Evolutionary conservation across 129 eudicot species (phyloP).

Genomic region (Arctium lappa): DNA sequence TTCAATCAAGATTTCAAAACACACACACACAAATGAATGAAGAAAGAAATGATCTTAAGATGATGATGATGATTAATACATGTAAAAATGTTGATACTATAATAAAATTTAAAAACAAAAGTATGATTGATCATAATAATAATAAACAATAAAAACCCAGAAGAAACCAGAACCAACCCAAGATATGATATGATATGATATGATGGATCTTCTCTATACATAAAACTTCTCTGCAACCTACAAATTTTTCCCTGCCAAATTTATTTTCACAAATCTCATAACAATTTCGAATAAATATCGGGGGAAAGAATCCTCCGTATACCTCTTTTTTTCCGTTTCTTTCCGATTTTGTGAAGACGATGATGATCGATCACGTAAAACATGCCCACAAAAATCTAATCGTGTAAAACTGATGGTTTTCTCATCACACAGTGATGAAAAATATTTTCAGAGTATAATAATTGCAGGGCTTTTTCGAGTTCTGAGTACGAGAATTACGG

Average conservation of each 20-base stretch:
- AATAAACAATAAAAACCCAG: constrained; percentile 48
- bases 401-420: not conserved
- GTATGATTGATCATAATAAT: constrained; percentile 54
- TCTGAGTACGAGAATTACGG: constrained; percentile 29
- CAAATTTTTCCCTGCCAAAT: constrained; percentile 47
- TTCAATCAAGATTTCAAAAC: not conserved
- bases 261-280: constrained; percentile 66
- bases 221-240: constrained; percentile 61
- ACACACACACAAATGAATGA: not conserved
- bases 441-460: not conserved
- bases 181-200: not conserved
- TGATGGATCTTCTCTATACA: constrained; percentile 63
- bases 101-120: constrained; percentile 42
- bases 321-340: constrained; percentile 25
- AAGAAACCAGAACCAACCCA: constrained; percentile 32
- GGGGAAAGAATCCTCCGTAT: constrained; percentile 47
- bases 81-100: constrained; percentile 58
- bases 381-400: constrained; percentile 23
- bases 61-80: constrained; percentile 25
- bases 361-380: constrained; percentile 12
- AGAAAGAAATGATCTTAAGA: constrained; percentile 7
- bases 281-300: constrained; percentile 55
- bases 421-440: constrained; percentile 37
- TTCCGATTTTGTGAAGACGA: constrained; percentile 5
- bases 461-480: constrained; percentile 31